Percentiles rank a stretch among this genome's conserved stretches.
phyloP scores from a whole-genome alignment of 2,329 filamentous ascomycete species.

The Didymella segeticola region DNA sequence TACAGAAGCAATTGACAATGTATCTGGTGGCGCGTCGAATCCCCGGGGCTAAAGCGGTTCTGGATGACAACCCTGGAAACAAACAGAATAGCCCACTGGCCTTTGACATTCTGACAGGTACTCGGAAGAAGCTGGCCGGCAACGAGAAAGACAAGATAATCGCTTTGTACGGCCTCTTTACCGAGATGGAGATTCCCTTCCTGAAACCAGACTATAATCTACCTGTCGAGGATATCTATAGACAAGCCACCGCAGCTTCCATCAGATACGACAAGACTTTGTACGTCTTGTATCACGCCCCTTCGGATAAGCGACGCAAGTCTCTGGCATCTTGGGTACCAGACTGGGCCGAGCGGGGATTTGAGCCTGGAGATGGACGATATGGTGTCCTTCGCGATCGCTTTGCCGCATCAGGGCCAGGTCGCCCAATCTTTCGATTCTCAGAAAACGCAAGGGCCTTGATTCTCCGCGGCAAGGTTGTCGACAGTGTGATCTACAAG shows the following conservation, averaged over 20 bases:
- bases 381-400: background rate
- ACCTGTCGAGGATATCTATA: constrained; percentile 5
- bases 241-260: background rate
- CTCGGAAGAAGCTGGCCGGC: constrained; percentile 1
- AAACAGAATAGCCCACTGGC: background rate
- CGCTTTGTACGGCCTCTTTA: constrained; percentile 4
- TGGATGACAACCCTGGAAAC: background rate
- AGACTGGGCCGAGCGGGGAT: constrained; percentile 4
- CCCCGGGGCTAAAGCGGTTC: background rate
- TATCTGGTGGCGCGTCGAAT: background rate
- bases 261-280: constrained; percentile 8
- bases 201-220: constrained; percentile 3
- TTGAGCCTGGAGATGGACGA: background rate
- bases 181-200: constrained; percentile 5
- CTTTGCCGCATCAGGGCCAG: background rate
- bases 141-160: constrained; percentile 12
- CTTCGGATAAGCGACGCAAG: background rate
- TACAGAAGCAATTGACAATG: constrained; percentile 1
- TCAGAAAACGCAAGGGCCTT: background rate
- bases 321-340: constrained; percentile 10
- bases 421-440: background rate
- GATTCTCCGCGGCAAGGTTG: background rate
- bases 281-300: constrained; percentile 2
- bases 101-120: background rate
- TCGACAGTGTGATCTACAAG: background rate